Evolutionary conservation across 208 protist species (phyloP), one percentile per base, ranked within the genome.

Genomic region (Tritrichomonas foetus): DNA sequence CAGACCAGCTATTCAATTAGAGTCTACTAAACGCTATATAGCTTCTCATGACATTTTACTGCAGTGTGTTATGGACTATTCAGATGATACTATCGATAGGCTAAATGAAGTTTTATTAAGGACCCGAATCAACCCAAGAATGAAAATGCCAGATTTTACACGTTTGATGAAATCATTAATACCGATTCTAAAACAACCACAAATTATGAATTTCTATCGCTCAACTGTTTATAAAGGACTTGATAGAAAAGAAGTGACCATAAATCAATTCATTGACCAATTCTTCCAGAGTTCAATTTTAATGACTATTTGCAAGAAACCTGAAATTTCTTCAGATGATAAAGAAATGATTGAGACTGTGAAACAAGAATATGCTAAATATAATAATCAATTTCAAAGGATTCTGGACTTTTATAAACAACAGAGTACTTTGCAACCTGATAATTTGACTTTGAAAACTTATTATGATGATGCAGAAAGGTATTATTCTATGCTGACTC

Each of bases 401-500:
- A 89, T 89, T 39, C 33, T 89, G 0, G 47, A 89, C 0, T 57
- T 57, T 20, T 89, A 57, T 30, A 89, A 16, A n/a, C 33, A 89
- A 27, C 47, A 89, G 30, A 27, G 33, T 0, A 22, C 41, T 33
- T 30, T 57, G 16, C 47, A 89, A 9, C 41, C 41, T 20, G 78
- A 89, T 57, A 89, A 89, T 57, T 39, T 57, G 9, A 89, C 47
- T 57, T 39, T 89, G 9, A 89, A 47, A 89, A 89, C 47, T 36
- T 89, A 39, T 89, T 50, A 33, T 39, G 78, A 89, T 57, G 78
- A 89, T 36, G 78, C 78, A 39, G 39, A 57, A 16, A 89, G 78
- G 57, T 89, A 39, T 39, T 44, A 57, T 8, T 89, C 78, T 33
- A 89, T 89, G 78, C 78, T 89, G 11, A 89, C 25, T 20, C 47